phyloP scores from a whole-genome alignment of 768 basidiomycete genomes.

The Austroboletus eburneus region DNA sequence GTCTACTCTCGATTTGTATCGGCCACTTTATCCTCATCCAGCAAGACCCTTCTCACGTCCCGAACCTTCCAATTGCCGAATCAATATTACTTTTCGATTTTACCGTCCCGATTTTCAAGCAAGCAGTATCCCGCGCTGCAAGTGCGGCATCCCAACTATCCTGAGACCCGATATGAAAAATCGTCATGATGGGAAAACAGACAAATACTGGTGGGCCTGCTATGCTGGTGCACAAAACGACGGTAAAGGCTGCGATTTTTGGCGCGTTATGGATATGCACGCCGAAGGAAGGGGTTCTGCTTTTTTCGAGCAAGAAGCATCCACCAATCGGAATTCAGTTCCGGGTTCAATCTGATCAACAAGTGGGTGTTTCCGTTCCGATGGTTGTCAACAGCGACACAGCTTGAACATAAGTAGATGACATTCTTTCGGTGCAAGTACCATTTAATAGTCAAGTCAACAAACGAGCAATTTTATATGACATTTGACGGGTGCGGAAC shows the following conservation, averaged over 20 bases:
- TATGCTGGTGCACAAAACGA: conserved; percentile 80
- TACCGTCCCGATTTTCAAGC: conserved; percentile 79
- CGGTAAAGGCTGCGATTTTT: conserved; percentile 74
- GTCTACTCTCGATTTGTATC: conserved; percentile 63
- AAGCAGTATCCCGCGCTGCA: conserved; percentile 61
- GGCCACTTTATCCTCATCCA: conserved; percentile 47
- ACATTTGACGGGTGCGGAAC: neutral
- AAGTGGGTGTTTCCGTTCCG: conserved; percentile 2
- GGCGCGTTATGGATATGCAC: conserved; percentile 68
- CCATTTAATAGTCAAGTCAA: neutral
- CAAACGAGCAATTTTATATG: neutral
- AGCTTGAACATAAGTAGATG: neutral
- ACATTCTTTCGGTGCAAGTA: neutral
- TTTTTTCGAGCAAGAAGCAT: conserved; percentile 13
- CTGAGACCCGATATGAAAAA: conserved; percentile 80
- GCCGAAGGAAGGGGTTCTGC: conserved; percentile 61
- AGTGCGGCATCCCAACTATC: conserved; percentile 67
- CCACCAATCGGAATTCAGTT: neutral
- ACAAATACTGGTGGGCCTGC: conserved; percentile 73
- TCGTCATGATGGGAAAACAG: conserved; percentile 46
- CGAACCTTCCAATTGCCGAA: conserved; percentile 61
- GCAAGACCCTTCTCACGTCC: conserved; percentile 14
- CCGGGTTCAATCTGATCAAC: neutral
- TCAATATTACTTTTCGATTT: conserved; percentile 86
- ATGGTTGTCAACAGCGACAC: neutral